Evolutionary conservation across 2,329 filamentous ascomycete genomes (phyloP), one percentile per base, ranked within the genome.

Genomic region (Acrodontium crateriforme): DNA sequence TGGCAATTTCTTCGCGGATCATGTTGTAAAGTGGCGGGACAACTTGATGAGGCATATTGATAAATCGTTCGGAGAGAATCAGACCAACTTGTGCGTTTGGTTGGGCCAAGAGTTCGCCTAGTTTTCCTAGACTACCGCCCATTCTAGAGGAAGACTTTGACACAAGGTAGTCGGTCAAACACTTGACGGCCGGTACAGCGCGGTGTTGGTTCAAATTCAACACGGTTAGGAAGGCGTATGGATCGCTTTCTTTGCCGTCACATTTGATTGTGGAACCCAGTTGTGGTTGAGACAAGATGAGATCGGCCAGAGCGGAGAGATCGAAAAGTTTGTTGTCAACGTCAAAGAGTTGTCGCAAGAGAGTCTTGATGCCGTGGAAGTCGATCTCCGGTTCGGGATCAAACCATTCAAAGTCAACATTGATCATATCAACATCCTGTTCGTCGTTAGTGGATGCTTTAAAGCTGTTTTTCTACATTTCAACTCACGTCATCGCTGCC

Each of bases 391-490:
- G 67, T 45, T 89, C 78, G 37, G 87, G 92, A 58, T 94, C 91
- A 62, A 95, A 98, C 80, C 84, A 95, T 62, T 98, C 89, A 48
- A 98, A 98, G 41, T 95, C 87, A 32, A 95, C 84, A 50, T 95
- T 78, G 40, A 98, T 74, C 54, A 87, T 78, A 51, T 93, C 80
- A 48, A 84, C 78, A 47, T 93, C 82, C 81, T 92, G 34, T 9
- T 20, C 27, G 28, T 19, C 3, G 6, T 32, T n/a, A 40, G 16
- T 37, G 21, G 11, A 34, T 26, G 24, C 15, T 32, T 20, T 15
- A 22, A 16, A n/a, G 9, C 28, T 33, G 7, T 18, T 10, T 28
- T 24, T 13, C 16, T 18, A 25, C 15, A 5, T 31, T 19, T 13
- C 9, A 24, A 12, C 28, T 23, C 32, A 44, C 46, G 31, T 50